Conservation (phyloP, 1,284 basidiomycete species). For the Rhodofomes roseus region DNA sequence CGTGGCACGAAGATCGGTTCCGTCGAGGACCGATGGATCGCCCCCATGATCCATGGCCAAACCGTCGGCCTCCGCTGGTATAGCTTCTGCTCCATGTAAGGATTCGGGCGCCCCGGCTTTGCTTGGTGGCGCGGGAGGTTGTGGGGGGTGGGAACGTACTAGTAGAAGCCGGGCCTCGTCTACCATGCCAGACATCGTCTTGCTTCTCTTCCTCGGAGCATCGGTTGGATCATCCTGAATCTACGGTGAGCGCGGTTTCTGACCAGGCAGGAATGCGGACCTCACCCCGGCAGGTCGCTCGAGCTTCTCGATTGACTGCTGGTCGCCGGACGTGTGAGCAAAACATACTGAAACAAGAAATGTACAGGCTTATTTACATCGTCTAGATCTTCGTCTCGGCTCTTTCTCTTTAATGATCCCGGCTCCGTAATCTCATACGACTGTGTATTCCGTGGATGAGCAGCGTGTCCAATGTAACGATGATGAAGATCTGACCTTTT, state of each 20-base stretch:
- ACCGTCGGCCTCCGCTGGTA: not conserved
- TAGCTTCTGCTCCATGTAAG: not conserved
- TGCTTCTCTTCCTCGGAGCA: conserved; percentile 20
- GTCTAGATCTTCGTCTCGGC: conserved; percentile 13
- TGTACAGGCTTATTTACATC: conserved; percentile 14
- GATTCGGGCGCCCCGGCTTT: not conserved
- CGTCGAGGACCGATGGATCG: not conserved
- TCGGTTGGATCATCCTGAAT: not conserved
- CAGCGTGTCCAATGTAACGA: not conserved
- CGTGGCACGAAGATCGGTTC: not conserved
- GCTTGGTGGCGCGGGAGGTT: not conserved
- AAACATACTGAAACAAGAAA: not conserved
- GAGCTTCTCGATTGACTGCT: not conserved
- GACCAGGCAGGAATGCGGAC: not conserved
- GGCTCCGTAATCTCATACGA: conserved; percentile 15
- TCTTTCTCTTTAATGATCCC: conserved; percentile 19
- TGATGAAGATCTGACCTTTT: conserved; percentile 11
- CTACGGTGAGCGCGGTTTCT: not conserved
- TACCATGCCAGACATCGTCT: conserved; percentile 13
- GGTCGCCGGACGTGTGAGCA: conserved; percentile 7
- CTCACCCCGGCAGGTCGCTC: not conserved
- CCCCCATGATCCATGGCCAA: not conserved
- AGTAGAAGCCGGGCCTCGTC: not conserved
- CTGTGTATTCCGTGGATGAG: conserved; percentile 4
- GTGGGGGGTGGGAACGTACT: not conserved